Percentiles rank a stretch among this genome's conserved stretches.
These are phyloP conservation scores for Aspergillus sergii DNA, from an alignment of 2,329 filamentous ascomycete species.

Conservation along the genomic window DNA sequence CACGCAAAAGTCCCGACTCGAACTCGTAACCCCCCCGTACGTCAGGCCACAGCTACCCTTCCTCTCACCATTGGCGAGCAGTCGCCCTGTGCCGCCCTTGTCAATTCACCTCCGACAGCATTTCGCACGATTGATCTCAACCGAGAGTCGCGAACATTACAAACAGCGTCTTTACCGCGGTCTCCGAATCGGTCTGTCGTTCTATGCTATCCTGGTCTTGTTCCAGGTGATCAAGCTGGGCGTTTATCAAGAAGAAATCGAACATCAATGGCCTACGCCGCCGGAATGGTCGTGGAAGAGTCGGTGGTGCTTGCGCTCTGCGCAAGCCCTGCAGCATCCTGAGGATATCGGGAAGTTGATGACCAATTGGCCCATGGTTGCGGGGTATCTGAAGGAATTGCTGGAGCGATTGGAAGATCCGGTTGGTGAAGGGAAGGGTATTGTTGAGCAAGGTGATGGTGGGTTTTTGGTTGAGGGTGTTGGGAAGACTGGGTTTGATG, in stretches of 20 bases:
- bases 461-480: conserved; percentile 58
- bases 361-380: conserved; percentile 71
- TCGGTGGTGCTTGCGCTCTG: conserved; percentile 67
- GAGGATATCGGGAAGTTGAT: conserved; percentile 56
- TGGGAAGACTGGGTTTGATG: conserved; percentile 64
- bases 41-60: conserved; percentile 67
- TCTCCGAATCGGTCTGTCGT: conserved; percentile 69
- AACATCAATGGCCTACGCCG: conserved; percentile 77
- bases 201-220: conserved; percentile 66
- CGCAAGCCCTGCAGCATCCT: conserved; percentile 61
- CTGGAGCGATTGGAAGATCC: conserved; percentile 71
- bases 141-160: conserved; percentile 59
- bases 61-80: conserved; percentile 58
- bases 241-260: conserved; percentile 72
- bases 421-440: conserved; percentile 66
- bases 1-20: conserved; percentile 58
- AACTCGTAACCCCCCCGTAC: conserved; percentile 53
- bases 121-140: conserved; percentile 74
- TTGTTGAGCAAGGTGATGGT: conserved; percentile 58
- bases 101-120: conserved; percentile 56
- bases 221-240: conserved; percentile 65
- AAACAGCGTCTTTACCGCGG: conserved; percentile 63
- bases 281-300: conserved; percentile 77
- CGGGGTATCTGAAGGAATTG: conserved; percentile 61
- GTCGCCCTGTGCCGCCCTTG: conserved; percentile 51